Conservation (phyloP, 177 flowering plant species). For the Telopea speciosissima region DNA sequence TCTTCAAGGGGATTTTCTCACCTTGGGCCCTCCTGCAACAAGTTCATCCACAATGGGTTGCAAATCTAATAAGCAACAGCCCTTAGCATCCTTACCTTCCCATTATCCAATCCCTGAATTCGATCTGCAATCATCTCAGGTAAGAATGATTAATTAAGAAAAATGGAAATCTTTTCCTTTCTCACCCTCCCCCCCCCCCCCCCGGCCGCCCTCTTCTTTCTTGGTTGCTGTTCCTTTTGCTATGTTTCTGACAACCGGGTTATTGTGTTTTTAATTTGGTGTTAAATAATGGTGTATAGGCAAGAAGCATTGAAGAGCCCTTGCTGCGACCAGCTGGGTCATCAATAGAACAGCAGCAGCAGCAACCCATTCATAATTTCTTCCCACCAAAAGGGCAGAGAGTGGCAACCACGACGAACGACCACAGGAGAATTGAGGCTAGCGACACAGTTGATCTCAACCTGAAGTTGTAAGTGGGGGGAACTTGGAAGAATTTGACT, state of each 20-base stretch:
- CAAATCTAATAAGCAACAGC: conserved; percentile 15
- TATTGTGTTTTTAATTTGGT: background rate
- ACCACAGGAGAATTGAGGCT: conserved; percentile 21
- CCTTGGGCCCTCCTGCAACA: conserved; percentile 20
- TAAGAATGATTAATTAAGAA: conserved; percentile 7
- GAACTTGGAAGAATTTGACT: no score
- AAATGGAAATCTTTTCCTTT: conserved; percentile 7
- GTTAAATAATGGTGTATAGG: no score
- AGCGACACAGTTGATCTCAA: conserved; percentile 49
- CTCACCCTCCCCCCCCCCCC: no score
- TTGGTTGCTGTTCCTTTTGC: background rate
- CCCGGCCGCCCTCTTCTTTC: no score
- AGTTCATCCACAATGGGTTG: conserved; percentile 4
- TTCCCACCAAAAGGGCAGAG: conserved; percentile 33
- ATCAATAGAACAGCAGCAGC: background rate
- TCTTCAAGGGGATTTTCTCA: conserved; percentile 25
- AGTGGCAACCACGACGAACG: conserved; percentile 10
- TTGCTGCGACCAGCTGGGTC: conserved; percentile 14
- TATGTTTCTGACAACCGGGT: background rate
- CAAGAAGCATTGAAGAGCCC: conserved; percentile 22
- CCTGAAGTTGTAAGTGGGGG: conserved; percentile 41
- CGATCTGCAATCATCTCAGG: conserved; percentile 19
- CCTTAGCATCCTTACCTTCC: conserved; percentile 5
- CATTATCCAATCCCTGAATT: conserved; percentile 19
- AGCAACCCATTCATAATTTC: conserved; percentile 28